Base-by-base conservation (phyloP, 352 stramenopile genomes). In the Pythium brachiatum region DNA sequence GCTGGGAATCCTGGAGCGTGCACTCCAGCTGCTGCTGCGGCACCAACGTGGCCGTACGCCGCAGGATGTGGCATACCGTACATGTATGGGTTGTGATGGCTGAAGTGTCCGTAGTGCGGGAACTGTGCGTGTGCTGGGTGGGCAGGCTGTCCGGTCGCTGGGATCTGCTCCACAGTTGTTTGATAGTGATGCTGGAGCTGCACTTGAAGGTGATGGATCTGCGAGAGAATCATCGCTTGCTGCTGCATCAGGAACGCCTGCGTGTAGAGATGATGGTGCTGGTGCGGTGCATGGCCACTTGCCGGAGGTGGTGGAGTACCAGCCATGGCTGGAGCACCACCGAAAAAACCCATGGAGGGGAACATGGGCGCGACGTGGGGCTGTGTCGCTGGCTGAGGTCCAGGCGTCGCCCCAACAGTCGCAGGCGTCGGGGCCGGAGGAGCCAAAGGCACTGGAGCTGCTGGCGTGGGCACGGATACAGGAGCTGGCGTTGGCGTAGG, bases 191-290 rank as follows among this genome's bases (percentile, higher is more conserved):
- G 54, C 21, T 84, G 72, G 55, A 93, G 70, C 41, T 80, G 76
- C 67, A 26, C 26, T 15, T 93, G 78, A 27, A 95, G 56, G 56
- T 92, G 90, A 62, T 93, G 83, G 56, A 95, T 92, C 66, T 95
- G 86, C 60, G 79, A 70, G 39, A 93, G 46, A 18, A 95, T 60
- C 70, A 90, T 78, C 41, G 75, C 72, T 55, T 95, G 83, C 44
- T 95, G 86, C 65, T 95, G 83, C 71, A 91, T 83, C 27, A 93
- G 67, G 43, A 91, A 60, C 46, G 75, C 78, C 50, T 92, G 83
- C 21, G 66, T 60, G 67, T 79, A 86, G 21, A 88, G 51, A 13
- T 88, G 72, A 18, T 89, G 79, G 34, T 41, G 59, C 32, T 29
- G 63, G 11, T 25, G 59, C 13, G 6, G 47, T n/a, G 15, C 13